Conservation (phyloP, 1,284 basidiomycete genomes). For the Ustilago crameri region DNA sequence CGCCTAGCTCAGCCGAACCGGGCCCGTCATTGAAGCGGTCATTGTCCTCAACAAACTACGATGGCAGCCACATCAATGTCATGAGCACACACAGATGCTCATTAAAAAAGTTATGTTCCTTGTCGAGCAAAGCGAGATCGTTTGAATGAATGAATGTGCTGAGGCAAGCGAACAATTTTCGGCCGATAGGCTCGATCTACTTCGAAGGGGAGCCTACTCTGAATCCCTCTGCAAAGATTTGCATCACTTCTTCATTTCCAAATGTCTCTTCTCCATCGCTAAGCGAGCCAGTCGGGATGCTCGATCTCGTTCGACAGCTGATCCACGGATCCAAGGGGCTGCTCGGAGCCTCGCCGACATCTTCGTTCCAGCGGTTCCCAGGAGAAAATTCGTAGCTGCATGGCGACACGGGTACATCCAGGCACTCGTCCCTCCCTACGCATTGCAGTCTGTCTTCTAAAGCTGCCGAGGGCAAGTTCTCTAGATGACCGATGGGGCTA, state of each 20-base stretch:
- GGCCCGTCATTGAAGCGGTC: too few species aligned
- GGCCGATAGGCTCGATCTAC: too few species aligned
- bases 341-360: constrained; percentile 1
- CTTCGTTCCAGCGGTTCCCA: constrained; percentile 1
- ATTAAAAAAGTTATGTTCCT: too few species aligned
- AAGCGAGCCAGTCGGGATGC: neutral
- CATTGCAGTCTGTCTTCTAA: constrained; percentile 2
- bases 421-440: constrained; percentile 1
- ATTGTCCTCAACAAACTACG: too few species aligned
- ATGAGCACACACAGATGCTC: too few species aligned
- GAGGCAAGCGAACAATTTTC: too few species aligned
- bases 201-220: too few species aligned
- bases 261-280: neutral
- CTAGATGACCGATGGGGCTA: neutral
- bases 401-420: constrained; percentile 42
- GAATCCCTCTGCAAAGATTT: constrained; percentile 32
- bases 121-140: too few species aligned
- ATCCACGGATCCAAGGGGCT: constrained; percentile 42
- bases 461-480: neutral
- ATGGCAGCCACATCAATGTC: too few species aligned
- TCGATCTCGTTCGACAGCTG: neutral
- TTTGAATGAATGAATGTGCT: too few species aligned
- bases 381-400: constrained; percentile 16
- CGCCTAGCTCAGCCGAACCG: too few species aligned
- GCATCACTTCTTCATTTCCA: constrained; percentile 19